A percentile compares a stretch with the other conserved stretches of the same genome.
phyloP scores from a whole-genome alignment of 176 grass and related monocot genomes.

The Rhynchospora tenuis region DNA sequence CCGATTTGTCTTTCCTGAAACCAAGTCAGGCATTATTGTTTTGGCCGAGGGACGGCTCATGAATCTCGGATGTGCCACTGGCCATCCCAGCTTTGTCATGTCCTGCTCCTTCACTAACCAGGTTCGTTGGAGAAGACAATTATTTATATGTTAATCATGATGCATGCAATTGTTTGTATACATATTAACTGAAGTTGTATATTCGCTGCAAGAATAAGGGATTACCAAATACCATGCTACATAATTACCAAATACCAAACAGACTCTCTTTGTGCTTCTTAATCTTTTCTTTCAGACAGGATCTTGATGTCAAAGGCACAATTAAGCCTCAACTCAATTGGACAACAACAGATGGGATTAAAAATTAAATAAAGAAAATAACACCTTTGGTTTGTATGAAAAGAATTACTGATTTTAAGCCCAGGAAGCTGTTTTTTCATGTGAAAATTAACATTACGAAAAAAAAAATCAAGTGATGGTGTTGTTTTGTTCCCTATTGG shows the following conservation, averaged over 20 bases:
- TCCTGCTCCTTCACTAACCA: slow-evolving; percentile 99
- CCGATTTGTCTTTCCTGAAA: slow-evolving; percentile 93
- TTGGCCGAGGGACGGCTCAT: slow-evolving; percentile 94
- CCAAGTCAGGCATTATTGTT: slow-evolving; percentile 77
- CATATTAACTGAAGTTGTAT: not conserved
- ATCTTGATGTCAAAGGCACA: not conserved
- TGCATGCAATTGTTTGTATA: not conserved
- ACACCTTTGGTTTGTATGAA: not conserved
- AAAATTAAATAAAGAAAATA: not conserved
- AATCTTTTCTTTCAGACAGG: not conserved
- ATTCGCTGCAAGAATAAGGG: too few relatives aligned
- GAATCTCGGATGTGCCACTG: slow-evolving; percentile 95
- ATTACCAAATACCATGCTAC: not conserved
- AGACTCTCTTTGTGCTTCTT: not conserved
- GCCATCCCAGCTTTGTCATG: slow-evolving; percentile 99
- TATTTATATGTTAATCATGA: not conserved
- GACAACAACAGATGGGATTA: not conserved
- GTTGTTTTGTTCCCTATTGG: too few relatives aligned
- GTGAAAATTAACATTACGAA: too few relatives aligned
- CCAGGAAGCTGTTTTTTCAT: not conserved
- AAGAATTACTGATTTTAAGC: not conserved
- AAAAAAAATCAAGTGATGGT: too few relatives aligned
- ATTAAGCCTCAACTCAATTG: not conserved
- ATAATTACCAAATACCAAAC: not conserved
- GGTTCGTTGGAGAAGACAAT: slow-evolving; percentile 30